Percentiles rank a stretch among this genome's conserved stretches.
These are phyloP conservation scores for Takashimella koratensis DNA, from an alignment of 1,284 basidiomycete genomes.

Conservation along the genomic window DNA sequence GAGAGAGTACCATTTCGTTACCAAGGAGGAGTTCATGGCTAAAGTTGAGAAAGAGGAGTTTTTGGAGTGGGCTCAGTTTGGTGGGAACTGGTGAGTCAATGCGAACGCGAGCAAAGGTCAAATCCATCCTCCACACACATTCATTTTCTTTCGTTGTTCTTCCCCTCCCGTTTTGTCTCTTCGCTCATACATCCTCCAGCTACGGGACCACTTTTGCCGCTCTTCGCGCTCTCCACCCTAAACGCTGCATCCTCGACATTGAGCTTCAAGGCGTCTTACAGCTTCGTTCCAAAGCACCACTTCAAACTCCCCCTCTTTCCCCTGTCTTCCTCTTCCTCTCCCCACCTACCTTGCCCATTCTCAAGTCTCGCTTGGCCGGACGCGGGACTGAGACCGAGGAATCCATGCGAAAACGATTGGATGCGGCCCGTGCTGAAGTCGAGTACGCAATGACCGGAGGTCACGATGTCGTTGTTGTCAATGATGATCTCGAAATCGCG, in stretches of 20 bases:
- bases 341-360: slow-evolving; percentile 69
- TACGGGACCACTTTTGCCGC: slow-evolving; percentile 84
- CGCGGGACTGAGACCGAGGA: slow-evolving; percentile 83
- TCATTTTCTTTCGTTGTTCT: neutral
- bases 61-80: slow-evolving; percentile 70
- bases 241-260: slow-evolving; percentile 89
- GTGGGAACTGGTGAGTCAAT: slow-evolving; percentile 70
- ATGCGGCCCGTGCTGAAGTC: slow-evolving; percentile 77
- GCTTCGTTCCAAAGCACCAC: slow-evolving; percentile 63
- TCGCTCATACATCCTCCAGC: slow-evolving; percentile 23
- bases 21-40: slow-evolving; percentile 52
- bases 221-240: slow-evolving; percentile 57
- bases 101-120: too few relatives aligned
- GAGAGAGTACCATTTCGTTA: slow-evolving; percentile 58
- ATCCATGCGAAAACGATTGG: slow-evolving; percentile 70
- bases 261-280: slow-evolving; percentile 93
- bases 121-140: neutral
- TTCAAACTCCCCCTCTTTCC: slow-evolving; percentile 60
- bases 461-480: slow-evolving; percentile 84
- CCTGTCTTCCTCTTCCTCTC: slow-evolving; percentile 92
- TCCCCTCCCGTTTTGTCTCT: neutral
- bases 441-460: slow-evolving; percentile 71
- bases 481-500: slow-evolving; percentile 82
- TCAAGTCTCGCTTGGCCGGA: slow-evolving; percentile 66
- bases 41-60: slow-evolving; percentile 56